Base-by-base conservation (phyloP, 208 protist species). In the Crithidia expoeki region DNA sequence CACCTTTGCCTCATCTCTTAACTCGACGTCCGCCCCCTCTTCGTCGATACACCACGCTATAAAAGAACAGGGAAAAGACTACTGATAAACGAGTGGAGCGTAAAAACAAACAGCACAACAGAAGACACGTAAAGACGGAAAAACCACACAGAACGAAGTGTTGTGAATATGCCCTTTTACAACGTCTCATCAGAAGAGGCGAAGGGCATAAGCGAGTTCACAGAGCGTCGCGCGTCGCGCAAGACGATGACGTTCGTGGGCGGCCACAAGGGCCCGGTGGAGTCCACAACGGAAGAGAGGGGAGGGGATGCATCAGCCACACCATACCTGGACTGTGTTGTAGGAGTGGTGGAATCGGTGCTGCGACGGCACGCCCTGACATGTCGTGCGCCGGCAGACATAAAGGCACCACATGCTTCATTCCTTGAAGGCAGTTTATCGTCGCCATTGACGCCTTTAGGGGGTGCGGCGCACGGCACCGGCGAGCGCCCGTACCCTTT, bases 401-500 rank as follows among this genome's bases (percentile, higher is more conserved):
- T n/a, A n/a, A 34, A 67, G 12, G 11, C 19, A 9, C 6, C 1
- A 32, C 30, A 46, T 46, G 46, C 11, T 33, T 14, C 6, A 27
- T 4, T 32, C 12, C 3, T 55, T 33, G 50, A 42, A 42, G 12
- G 36, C 36, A 12, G 12, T 42, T 14, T 25, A 16, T 34, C 52
- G 32, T 32, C 50, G 14, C 7, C 44, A 60, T 4, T 53, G 33
- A 19, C 32, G 64, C 30, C 2, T 4, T 34, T 19, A 2, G 33
- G n/a, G 17, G 14, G 46, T 53, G 42, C 17, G 19, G 19, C 44
- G 23, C 23, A 36, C 28, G 36, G 28, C 34, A 46, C n/a, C 32
- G 76, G 25, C 2, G 81, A 79, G 63, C 52, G 70, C 11, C 23
- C 56, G 0, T 72, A 79, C 42, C 86, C 86, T 19, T 85, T 82